Evolutionary conservation across 2,329 filamentous ascomycete genomes (phyloP), one percentile per base, ranked within the genome.

Genomic region (Rhytidhysteron rufulum): DNA sequence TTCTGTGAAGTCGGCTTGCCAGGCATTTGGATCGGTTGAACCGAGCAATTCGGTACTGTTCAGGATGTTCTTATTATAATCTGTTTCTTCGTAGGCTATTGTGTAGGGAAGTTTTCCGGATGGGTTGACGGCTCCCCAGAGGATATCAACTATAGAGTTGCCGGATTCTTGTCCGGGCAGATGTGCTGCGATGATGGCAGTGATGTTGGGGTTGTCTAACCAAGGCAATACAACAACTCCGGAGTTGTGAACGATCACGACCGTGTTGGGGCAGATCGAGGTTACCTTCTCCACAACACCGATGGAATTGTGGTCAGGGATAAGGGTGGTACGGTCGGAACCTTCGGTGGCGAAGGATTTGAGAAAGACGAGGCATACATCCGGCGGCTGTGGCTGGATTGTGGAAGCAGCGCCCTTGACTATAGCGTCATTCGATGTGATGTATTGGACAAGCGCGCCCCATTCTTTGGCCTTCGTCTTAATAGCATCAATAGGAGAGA

Each of bases 1-100:
- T 48, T 79, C 76, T 5, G 58, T 64, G 50, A 77, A 79, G 40
- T 78, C 67, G 16, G 65, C 65, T 43, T 74, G 70, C 68, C 67
- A 71, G 0, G 63, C 63, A 38, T 60, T 51, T 0, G 65, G 54
- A 41, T 69, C 57, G 1, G 48, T 60, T 1, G 59, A 60, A 4
- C 53, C 50, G 15, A 46, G 34, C 0, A 67, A 49, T 4, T 44
- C 58, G 5, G 58, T 59, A 27, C 57, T 66, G 45, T 68, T 69
- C 22, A 60, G 55, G 20, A 68, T 56, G 15, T 57, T 55, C 16
- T 40, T 58, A 3, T 40, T 40, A 44, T 58, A 58, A 42, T 63
- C 58, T 11, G 24, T 31, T 27, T 48, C 51, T 8, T 45, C 32
- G 18, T 43, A 29, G 32, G 56, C 50, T 35, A 58, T 54, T 4